These are phyloP conservation scores for Elongisporangium anandrum DNA, from an alignment of 352 stramenopile species.

Conservation along the genomic window DNA sequence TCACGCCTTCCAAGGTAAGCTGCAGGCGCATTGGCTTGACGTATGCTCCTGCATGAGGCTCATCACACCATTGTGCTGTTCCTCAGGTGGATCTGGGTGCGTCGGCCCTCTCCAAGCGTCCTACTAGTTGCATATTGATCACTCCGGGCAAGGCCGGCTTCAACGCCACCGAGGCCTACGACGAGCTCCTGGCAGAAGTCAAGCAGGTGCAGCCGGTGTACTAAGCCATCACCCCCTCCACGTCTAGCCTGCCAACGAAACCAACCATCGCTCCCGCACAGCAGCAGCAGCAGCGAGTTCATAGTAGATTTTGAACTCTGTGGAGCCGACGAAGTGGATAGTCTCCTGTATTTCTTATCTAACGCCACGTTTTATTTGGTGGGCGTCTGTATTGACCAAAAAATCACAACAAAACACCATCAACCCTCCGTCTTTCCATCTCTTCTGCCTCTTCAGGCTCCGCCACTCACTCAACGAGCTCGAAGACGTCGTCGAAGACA, in stretches of 20 bases:
- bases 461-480: conserved; percentile 1
- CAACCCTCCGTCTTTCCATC: neutral
- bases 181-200: conserved; percentile 87
- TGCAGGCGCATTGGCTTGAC: neutral
- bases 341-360: conserved; percentile 18
- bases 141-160: conserved; percentile 91
- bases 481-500: conserved; percentile 64
- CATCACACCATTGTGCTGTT: conserved; percentile 3
- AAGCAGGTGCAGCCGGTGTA: conserved; percentile 86
- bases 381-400: conserved; percentile 20
- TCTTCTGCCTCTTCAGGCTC: conserved; percentile 8
- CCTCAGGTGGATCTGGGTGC: conserved; percentile 89
- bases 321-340: neutral
- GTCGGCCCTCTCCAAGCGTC: conserved; percentile 96
- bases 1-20: conserved; percentile 93
- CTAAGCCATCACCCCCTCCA: conserved; percentile 35
- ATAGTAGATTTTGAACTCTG: neutral
- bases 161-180: conserved; percentile 85
- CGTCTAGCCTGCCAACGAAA: conserved; percentile 5
- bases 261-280: conserved; percentile 13
- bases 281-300: neutral
- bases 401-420: conserved; percentile 1
- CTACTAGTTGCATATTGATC: conserved; percentile 98
- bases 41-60: conserved; percentile 1
- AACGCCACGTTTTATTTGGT: conserved; percentile 8